Evolutionary conservation across 768 basidiomycete species (phyloP).

Genomic region (Candolleomyces aberdarensis): DNA sequence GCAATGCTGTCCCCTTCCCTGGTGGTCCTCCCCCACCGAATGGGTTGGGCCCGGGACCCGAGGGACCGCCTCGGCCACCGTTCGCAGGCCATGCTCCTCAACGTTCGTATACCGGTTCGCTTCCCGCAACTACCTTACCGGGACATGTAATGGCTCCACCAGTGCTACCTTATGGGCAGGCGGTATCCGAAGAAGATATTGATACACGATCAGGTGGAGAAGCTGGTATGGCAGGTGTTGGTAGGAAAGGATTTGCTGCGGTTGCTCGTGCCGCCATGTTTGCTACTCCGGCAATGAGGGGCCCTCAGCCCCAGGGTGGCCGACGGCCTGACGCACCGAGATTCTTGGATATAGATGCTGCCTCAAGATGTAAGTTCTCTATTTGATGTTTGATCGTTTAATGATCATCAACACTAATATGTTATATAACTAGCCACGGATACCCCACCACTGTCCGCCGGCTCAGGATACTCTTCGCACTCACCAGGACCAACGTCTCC

Average conservation of each 20-base stretch:
- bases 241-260: conserved; percentile 79
- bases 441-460: conserved; percentile 48
- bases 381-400: conserved; percentile 1
- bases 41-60: neutral
- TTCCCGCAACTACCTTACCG: conserved; percentile 5
- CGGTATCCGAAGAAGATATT: conserved; percentile 32
- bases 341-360: conserved; percentile 45
- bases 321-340: conserved; percentile 37
- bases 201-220: conserved; percentile 74
- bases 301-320: neutral
- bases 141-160: conserved; percentile 2
- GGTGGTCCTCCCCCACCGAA: neutral
- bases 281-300: conserved; percentile 16
- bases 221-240: conserved; percentile 91
- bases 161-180: neutral
- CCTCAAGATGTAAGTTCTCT: conserved; percentile 36
- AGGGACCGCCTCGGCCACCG: neutral
- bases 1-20: neutral
- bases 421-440: conserved; percentile 24
- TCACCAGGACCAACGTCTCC: conserved; percentile 43
- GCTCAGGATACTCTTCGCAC: conserved; percentile 42
- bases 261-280: conserved; percentile 56
- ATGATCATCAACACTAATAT: conserved; percentile 9
- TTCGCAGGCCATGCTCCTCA: conserved; percentile 1
- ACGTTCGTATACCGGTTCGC: conserved; percentile 5